Conservation (phyloP, 2,329 filamentous ascomycete species). For the Pestalotiopsis sp. region DNA sequence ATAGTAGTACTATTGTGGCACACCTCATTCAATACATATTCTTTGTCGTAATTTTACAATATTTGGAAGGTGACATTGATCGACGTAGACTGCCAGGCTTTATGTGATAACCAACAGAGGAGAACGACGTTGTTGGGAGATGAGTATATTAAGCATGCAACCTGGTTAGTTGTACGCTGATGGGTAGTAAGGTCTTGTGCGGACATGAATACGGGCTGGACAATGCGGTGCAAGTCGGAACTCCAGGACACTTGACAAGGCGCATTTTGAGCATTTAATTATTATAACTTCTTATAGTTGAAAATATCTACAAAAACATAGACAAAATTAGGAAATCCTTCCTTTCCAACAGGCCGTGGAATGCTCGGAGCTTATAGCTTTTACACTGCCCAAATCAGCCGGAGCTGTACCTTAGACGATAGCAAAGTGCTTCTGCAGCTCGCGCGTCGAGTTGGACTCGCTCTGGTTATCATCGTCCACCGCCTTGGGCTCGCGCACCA, state of each 20-base stretch:
- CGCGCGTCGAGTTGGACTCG: slow-evolving; percentile 10
- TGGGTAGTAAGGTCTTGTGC: no score
- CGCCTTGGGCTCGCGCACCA: slow-evolving; percentile 1
- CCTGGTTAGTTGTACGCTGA: no score
- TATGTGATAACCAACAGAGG: no score
- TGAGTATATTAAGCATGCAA: no score
- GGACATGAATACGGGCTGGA: no score
- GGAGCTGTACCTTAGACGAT: slow-evolving; percentile 6
- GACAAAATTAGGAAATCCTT: neutral
- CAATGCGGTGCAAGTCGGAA: neutral
- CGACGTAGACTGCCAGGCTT: no score
- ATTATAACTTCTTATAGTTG: neutral
- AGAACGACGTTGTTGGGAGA: no score
- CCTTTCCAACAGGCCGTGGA: neutral
- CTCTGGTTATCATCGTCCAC: slow-evolving; percentile 8
- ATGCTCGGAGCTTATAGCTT: neutral
- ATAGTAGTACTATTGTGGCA: no score
- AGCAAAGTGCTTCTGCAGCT: slow-evolving; percentile 11
- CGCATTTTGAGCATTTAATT: neutral
- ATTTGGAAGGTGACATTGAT: no score
- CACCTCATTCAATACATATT: no score
- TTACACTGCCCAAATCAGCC: neutral
- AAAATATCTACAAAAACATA: neutral
- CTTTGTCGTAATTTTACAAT: no score
- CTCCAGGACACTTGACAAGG: neutral